Base-by-base conservation (phyloP, 129 eudicot species). In the Flaveria linearis region DNA sequence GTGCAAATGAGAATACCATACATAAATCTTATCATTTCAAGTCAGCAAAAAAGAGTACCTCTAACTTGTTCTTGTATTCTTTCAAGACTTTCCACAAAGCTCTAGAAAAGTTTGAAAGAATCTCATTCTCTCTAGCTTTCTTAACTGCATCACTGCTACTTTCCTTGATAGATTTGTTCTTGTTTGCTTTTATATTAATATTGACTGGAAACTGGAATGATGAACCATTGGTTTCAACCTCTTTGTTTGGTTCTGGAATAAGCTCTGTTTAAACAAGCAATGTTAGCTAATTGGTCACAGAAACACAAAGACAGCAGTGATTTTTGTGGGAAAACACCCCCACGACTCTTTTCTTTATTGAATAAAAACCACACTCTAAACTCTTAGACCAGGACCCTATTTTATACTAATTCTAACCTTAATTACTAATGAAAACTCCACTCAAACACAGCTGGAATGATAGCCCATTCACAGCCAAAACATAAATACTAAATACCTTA, bases 21-120 rank as follows among this genome's bases (percentile, higher is more conserved):
- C 50, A 28, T 18, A 63, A 12, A 62, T 16, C 30, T 47, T 66
- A 65, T 36, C 55, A 50, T 18, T 66, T 76, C 66, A 76, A 65
- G 8, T 49, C 2, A 25, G 49, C 43, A 39, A 77, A 16, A 7
- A 66, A 20, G 0, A 65, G 68, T 71, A 92, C 98, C 93, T 87
- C 84, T 20, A 87, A 74, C 76, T 88, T 88, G 63, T 76, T 75
- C 75, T 90, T 92, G 63, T 83, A 88, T 62, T 92, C 85, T 84
- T 86, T 92, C 84, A 92, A 64, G 68, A 90, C 87, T 11, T 83
- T 82, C 96, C 93, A 92, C 41, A 88, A 47, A 72, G 94, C 96
- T 82, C 84, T 88, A 17, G 94, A 82, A 76, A 92, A 81, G 13
- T 81, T 82, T 78, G 57, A 81, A 84, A 87, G 69, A 63, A 89